Conservation (phyloP, 1,284 basidiomycete species). For the Naganishia sp. region DNA sequence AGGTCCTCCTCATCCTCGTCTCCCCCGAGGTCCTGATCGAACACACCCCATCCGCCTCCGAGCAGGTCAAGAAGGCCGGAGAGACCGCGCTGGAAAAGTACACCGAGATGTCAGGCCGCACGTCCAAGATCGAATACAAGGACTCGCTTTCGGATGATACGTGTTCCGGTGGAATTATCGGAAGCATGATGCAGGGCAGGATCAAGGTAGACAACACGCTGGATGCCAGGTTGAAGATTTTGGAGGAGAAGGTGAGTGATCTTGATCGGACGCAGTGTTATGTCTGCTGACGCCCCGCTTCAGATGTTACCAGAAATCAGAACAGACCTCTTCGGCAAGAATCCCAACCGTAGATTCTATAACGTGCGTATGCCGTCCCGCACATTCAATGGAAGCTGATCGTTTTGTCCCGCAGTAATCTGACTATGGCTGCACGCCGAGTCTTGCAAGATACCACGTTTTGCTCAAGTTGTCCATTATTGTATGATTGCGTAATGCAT, state of each 20-base stretch:
- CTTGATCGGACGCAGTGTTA: neutral
- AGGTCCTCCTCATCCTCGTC: constrained; percentile 65
- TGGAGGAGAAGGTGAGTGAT: constrained; percentile 81
- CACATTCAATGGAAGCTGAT: neutral
- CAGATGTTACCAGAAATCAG: constrained; percentile 92
- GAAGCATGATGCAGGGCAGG: constrained; percentile 68
- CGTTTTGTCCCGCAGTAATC: constrained; percentile 5
- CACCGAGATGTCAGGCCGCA: constrained; percentile 63
- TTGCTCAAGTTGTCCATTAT: constrained; percentile 12
- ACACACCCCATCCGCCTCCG: constrained; percentile 26
- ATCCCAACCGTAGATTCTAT: constrained; percentile 84
- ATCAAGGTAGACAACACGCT: constrained; percentile 91
- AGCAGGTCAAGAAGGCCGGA: constrained; percentile 47
- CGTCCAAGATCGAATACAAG: constrained; percentile 65
- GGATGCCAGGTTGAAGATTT: constrained; percentile 77
- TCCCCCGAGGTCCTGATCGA: constrained; percentile 60
- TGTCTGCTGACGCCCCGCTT: neutral
- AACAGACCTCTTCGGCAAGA: constrained; percentile 77
- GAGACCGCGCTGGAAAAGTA: constrained; percentile 32
- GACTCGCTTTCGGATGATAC: constrained; percentile 68
- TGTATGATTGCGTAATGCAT: constrained; percentile 26
- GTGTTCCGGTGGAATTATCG: constrained; percentile 80
- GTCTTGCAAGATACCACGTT: constrained; percentile 2
- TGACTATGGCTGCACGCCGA: neutral
- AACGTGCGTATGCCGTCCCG: constrained; percentile 49